Evolutionary conservation across 1,139 yeast genomes (phyloP).

Genomic region (Sugiyamaella grinbergsii): DNA sequence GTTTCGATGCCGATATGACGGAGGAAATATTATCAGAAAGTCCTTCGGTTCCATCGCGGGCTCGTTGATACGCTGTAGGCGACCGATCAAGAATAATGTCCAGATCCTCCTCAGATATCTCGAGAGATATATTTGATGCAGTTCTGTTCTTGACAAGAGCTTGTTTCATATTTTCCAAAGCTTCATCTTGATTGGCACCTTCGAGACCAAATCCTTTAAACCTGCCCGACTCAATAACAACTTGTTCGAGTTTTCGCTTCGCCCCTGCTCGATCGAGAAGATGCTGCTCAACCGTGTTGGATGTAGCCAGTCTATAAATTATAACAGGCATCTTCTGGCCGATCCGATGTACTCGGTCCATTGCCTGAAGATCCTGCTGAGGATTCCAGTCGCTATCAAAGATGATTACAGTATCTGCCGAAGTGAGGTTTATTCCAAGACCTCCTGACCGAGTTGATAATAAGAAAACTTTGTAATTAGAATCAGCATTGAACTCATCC

Average conservation of each 20-base stretch:
- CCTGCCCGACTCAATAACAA: slow-evolving; percentile 83
- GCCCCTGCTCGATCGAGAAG: slow-evolving; percentile 74
- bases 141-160: slow-evolving; percentile 35
- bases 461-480: slow-evolving; percentile 55
- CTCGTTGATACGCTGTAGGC: slow-evolving; percentile 47
- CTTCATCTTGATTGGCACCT: slow-evolving; percentile 27
- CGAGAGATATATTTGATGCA: slow-evolving; percentile 24
- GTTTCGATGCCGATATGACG: slow-evolving; percentile 15
- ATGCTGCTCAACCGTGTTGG: slow-evolving; percentile 80
- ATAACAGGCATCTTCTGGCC: slow-evolving; percentile 87
- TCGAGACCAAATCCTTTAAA: slow-evolving; percentile 59
- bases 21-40: slow-evolving; percentile 24
- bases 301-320: slow-evolving; percentile 72
- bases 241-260: slow-evolving; percentile 75
- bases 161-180: slow-evolving; percentile 27
- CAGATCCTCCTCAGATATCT: slow-evolving; percentile 49
- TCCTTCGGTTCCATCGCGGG: slow-evolving; percentile 27
- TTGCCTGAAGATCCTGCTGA: slow-evolving; percentile 93
- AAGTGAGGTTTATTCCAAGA: slow-evolving; percentile 79
- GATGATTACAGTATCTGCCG: slow-evolving; percentile 86
- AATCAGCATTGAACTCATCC: slow-evolving; percentile 49
- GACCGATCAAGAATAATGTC: slow-evolving; percentile 59
- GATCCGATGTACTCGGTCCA: slow-evolving; percentile 91
- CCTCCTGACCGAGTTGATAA: slow-evolving; percentile 95
- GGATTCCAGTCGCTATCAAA: slow-evolving; percentile 98